A percentile compares a stretch with the other conserved stretches of the same genome.
These are phyloP conservation scores for Metroxylon sagu DNA, from an alignment of 176 grass and related monocot species.

Conservation along the genomic window DNA sequence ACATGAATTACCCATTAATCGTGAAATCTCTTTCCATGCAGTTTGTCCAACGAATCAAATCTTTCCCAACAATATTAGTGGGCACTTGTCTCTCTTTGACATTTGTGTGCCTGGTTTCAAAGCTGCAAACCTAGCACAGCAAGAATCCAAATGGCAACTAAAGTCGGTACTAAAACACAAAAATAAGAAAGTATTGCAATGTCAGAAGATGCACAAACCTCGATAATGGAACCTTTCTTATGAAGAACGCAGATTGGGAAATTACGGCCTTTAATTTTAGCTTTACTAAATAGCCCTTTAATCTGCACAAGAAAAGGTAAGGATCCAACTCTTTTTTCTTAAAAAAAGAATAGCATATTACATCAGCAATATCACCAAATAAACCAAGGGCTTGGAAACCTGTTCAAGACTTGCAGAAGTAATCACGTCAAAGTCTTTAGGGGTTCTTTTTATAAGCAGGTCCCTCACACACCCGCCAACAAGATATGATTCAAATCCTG, in stretches of 20 bases:
- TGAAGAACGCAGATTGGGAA: slow-evolving; percentile 69
- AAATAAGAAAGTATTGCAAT: neutral
- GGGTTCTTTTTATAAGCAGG: slow-evolving; percentile 60
- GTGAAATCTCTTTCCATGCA: slow-evolving; percentile 79
- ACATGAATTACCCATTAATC: slow-evolving; percentile 56
- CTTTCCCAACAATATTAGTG: slow-evolving; percentile 28
- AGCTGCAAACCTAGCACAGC: slow-evolving; percentile 66
- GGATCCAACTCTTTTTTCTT: neutral
- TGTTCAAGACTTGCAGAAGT: slow-evolving; percentile 68
- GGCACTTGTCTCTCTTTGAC: slow-evolving; percentile 21
- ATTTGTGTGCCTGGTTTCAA: slow-evolving; percentile 24
- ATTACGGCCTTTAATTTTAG: slow-evolving; percentile 51
- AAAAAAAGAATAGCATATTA: slow-evolving; percentile 3
- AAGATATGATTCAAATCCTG: slow-evolving; percentile 86
- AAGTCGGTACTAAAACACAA: slow-evolving; percentile 13
- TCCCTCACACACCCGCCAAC: slow-evolving; percentile 91
- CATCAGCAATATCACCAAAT: neutral
- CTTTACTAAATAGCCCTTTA: slow-evolving; percentile 33
- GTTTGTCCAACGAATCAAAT: slow-evolving; percentile 78
- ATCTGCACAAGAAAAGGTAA: slow-evolving; percentile 42
- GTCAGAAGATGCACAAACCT: slow-evolving; percentile 40
- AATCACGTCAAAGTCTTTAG: slow-evolving; percentile 94
- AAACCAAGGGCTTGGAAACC: slow-evolving; percentile 31
- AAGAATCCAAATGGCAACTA: slow-evolving; percentile 6
- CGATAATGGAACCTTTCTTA: slow-evolving; percentile 35